phyloP scores from a whole-genome alignment of 192 early-diverging fungal genomes.

The Piromyces finnis region DNA sequence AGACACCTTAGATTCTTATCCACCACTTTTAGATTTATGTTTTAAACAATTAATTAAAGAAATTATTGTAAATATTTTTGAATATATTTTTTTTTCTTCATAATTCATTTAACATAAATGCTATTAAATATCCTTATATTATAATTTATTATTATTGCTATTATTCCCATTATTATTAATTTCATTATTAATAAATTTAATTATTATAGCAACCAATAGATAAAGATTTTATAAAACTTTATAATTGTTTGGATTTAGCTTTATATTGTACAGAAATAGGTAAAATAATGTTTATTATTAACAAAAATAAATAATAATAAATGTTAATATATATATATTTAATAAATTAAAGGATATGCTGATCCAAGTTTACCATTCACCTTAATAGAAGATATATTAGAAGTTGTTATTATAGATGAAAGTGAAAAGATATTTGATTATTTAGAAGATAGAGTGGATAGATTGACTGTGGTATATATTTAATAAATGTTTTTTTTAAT shows the following conservation, averaged over 20 bases:
- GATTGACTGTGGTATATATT: conserved; percentile 28
- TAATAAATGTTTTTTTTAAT: too few species aligned
- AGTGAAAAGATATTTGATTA: conserved; percentile 41
- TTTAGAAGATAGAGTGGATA: conserved; percentile 29
- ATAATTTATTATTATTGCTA: too few species aligned
- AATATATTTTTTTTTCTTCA: too few species aligned
- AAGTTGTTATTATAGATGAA: conserved; percentile 33
- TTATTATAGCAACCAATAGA: not conserved
- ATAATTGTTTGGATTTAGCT: not conserved
- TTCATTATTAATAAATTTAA: too few species aligned
- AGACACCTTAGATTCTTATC: not conserved
- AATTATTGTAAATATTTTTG: not conserved
- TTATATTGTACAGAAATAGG: not conserved
- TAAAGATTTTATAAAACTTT: not conserved
- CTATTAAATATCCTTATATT: too few species aligned
- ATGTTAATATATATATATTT: not conserved
- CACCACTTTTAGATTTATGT: not conserved
- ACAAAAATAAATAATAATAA: too few species aligned
- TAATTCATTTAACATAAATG: too few species aligned
- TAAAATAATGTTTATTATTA: not conserved
- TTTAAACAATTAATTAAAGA: not conserved
- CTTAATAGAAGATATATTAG: conserved; percentile 49
- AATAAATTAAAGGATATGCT: not conserved
- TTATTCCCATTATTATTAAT: too few species aligned
- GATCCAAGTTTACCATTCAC: conserved; percentile 15